Conservation (phyloP, 2,329 filamentous ascomycete genomes). For the Neodidymelliopsis sp. region DNA sequence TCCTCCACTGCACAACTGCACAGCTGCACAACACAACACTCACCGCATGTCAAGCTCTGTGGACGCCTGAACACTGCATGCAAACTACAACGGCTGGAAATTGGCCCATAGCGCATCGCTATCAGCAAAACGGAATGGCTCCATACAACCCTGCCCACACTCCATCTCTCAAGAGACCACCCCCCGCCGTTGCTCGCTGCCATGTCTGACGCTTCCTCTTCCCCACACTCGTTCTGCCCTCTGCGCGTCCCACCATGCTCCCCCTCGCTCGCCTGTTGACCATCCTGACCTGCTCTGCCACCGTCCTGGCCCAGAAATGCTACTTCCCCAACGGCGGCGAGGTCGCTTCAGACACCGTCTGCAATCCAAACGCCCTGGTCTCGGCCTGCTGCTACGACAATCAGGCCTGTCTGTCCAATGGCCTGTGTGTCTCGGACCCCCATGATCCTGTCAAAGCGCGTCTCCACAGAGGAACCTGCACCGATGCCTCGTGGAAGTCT, state of each 20-base stretch:
- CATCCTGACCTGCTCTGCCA: conserved; percentile 3
- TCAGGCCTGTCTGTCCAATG: conserved; percentile 43
- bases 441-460: conserved; percentile 27
- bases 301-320: conserved; percentile 20
- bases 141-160: not conserved
- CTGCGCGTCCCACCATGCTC: not conserved
- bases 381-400: conserved; percentile 37
- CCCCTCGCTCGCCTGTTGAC: conserved; percentile 2
- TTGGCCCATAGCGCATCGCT: not conserved
- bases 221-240: not conserved
- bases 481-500: conserved; percentile 34
- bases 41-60: no score
- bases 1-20: no score
- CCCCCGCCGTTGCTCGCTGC: not conserved
- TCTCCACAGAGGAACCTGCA: conserved; percentile 38
- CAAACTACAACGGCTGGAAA: conserved; percentile 6
- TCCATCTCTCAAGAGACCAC: not conserved
- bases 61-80: conserved; percentile 3
- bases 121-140: conserved; percentile 12
- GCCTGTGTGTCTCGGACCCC: conserved; percentile 38
- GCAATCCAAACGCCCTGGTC: conserved; percentile 27
- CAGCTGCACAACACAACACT: no score
- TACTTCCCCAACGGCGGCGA: conserved; percentile 26
- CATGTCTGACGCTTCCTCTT: conserved; percentile 3
- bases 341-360: conserved; percentile 23